A percentile compares a stretch with the other conserved stretches of the same genome.
These are phyloP conservation scores for Entomortierella lignicola DNA, from an alignment of 192 early-diverging fungal species.

Conservation along the genomic window DNA sequence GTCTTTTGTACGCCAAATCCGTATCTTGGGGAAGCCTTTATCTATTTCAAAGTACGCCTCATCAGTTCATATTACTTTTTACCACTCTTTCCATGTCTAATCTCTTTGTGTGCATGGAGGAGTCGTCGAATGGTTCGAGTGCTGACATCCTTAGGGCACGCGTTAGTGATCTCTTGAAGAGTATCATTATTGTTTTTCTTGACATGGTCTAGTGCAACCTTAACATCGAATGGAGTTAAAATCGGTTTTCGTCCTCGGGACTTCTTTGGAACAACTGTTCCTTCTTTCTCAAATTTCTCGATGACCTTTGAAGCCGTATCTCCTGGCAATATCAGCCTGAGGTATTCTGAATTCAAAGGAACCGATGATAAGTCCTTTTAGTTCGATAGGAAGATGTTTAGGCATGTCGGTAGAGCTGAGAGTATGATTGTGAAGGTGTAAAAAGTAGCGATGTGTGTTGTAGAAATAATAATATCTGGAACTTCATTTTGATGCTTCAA, in stretches of 20 bases:
- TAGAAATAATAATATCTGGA: too few relatives aligned
- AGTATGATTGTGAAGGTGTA: too few relatives aligned
- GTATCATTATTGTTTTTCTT: neutral
- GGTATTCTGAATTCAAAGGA: too few relatives aligned
- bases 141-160: neutral
- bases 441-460: too few relatives aligned
- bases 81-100: conserved; percentile 9
- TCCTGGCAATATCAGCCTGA: neutral
- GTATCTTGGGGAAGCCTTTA: conserved; percentile 6
- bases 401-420: too few relatives aligned
- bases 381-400: too few relatives aligned
- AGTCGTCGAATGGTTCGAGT: neutral
- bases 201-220: neutral
- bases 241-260: conserved; percentile 3
- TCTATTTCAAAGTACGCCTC: conserved; percentile 25
- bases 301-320: neutral
- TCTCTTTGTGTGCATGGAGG: conserved; percentile 5
- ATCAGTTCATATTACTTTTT: conserved; percentile 22
- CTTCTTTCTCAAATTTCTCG: conserved; percentile 3
- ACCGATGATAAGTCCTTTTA: too few relatives aligned
- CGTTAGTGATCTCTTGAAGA: conserved; percentile 5
- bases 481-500: too few relatives aligned
- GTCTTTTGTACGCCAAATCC: conserved; percentile 20
- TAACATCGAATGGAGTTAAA: neutral
- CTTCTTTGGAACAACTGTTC: conserved; percentile 3